Conservation (phyloP, 139 green algal species). For the Chlamydomonas sphaeroides region DNA sequence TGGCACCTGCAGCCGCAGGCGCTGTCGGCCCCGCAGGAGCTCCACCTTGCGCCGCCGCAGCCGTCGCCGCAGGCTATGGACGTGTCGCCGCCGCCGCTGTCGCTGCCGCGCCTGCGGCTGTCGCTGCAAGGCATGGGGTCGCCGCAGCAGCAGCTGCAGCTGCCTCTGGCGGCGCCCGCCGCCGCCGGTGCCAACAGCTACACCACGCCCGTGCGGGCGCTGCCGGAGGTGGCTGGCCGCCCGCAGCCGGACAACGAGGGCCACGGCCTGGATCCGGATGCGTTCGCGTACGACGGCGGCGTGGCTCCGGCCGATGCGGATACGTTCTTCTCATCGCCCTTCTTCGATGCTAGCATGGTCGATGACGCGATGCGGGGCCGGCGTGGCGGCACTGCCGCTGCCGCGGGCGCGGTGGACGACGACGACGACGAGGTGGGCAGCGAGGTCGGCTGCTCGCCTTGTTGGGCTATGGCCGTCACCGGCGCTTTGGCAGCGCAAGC, state of each 20-base stretch:
- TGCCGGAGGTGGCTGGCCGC: too few relatives aligned
- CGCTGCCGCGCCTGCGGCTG: background rate
- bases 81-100: background rate
- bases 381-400: too few relatives aligned
- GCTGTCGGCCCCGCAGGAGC: background rate
- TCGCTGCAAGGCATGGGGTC: too few relatives aligned
- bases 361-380: background rate
- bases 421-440: background rate
- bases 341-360: conserved; percentile 26
- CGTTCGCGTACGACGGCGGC: background rate
- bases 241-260: too few relatives aligned
- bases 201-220: background rate
- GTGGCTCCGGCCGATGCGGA: background rate
- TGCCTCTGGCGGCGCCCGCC: background rate
- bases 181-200: background rate
- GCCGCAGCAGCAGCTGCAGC: background rate
- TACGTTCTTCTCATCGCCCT: conserved; percentile 22
- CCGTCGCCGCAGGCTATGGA: background rate
- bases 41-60: background rate
- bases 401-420: background rate
- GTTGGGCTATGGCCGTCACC: background rate
- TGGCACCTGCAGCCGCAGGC: too few relatives aligned
- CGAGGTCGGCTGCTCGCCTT: background rate
- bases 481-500: too few relatives aligned
- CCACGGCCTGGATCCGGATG: background rate